These are phyloP conservation scores for Aspergillus indologenus DNA, from an alignment of 495 filamentous ascomycete species.

Conservation along the genomic window DNA sequence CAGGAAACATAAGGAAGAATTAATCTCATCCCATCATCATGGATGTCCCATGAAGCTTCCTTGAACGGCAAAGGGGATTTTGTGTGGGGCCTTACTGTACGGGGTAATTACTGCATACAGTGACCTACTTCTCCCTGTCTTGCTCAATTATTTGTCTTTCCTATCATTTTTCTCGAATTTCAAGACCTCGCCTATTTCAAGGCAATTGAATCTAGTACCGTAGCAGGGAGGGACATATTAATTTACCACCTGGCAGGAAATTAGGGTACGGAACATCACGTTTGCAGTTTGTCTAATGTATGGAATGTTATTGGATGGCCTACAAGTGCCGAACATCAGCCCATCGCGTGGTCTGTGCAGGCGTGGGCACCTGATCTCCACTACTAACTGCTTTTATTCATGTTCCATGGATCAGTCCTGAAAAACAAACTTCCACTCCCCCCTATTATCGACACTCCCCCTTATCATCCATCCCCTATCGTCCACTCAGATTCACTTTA, in stretches of 20 bases:
- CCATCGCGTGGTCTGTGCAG: conserved; percentile 1
- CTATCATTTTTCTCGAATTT: too few relatives aligned
- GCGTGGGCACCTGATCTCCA: not conserved
- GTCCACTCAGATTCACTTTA: not conserved
- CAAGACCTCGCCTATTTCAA: too few relatives aligned
- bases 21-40: not conserved
- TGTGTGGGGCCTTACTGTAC: too few relatives aligned
- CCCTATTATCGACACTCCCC: not conserved
- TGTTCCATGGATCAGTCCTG: not conserved
- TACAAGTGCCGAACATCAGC: not conserved
- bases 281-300: not conserved
- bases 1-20: not conserved
- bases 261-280: conserved; percentile 3
- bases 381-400: not conserved
- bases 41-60: too few relatives aligned
- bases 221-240: too few relatives aligned
- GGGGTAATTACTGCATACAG: too few relatives aligned
- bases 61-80: too few relatives aligned
- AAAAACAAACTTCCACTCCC: not conserved
- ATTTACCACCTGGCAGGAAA: not conserved
- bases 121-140: too few relatives aligned
- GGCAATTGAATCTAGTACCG: too few relatives aligned
- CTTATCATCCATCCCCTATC: not conserved
- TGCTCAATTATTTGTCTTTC: too few relatives aligned
- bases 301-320: not conserved